A percentile compares a stretch with the other conserved stretches of the same genome.
Conservation (phyloP, 768 basidiomycete species). For the Tricholoma sp. region DNA sequence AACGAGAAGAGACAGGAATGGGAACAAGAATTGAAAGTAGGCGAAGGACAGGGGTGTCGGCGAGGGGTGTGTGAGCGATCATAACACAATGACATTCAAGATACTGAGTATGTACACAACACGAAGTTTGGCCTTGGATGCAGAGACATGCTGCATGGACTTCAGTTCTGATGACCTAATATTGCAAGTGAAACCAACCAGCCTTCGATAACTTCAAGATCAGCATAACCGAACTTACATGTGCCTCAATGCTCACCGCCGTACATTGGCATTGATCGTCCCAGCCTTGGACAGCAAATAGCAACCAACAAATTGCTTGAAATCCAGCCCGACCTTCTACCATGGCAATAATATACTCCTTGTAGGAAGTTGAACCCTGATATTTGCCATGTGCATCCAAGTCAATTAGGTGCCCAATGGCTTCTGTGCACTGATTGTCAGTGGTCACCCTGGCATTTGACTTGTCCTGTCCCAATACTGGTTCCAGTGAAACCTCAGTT, state of each 20-base stretch:
- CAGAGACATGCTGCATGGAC: conserved; percentile 2
- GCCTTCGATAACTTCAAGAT: not conserved
- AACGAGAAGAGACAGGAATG: too few relatives aligned
- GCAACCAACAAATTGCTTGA: not conserved
- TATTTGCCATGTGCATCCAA: not conserved
- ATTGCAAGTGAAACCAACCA: conserved; percentile 1
- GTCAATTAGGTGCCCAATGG: too few relatives aligned
- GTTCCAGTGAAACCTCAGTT: too few relatives aligned
- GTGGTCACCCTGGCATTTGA: too few relatives aligned
- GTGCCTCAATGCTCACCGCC: not conserved
- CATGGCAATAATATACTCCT: not conserved
- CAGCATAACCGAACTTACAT: not conserved
- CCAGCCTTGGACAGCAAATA: conserved; percentile 7
- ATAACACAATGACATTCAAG: too few relatives aligned
- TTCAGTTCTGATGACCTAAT: not conserved
- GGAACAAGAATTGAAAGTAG: too few relatives aligned
- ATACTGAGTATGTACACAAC: not conserved
- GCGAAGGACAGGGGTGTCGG: too few relatives aligned
- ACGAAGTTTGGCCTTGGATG: not conserved
- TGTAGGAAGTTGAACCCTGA: not conserved
- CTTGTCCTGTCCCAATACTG: too few relatives aligned
- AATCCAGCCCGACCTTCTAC: not conserved
- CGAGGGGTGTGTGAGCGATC: too few relatives aligned
- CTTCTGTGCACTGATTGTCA: too few relatives aligned
- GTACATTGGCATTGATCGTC: not conserved